Evolutionary conservation across 2,329 filamentous ascomycete genomes (phyloP).

Genomic region (Aspergillus viridinutans): DNA sequence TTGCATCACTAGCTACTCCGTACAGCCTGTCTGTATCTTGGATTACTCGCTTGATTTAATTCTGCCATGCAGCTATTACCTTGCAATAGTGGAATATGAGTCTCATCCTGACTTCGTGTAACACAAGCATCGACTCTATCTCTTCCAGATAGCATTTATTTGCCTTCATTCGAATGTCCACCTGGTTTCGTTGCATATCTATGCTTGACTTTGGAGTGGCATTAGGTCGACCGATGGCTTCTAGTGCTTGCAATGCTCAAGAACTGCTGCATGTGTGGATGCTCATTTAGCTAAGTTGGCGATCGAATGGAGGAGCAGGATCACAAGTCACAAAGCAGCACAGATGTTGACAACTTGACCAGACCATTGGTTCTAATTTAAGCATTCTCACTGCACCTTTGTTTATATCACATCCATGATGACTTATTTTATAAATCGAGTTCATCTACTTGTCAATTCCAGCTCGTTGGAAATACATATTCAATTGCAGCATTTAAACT

Average conservation of each 20-base stretch:
- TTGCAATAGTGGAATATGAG: neutral
- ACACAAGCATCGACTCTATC: neutral
- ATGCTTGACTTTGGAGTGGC: neutral
- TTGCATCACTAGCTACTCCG: neutral
- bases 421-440: too few relatives aligned
- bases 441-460: neutral
- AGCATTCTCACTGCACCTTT: too few relatives aligned
- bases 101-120: neutral
- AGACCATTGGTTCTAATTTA: neutral
- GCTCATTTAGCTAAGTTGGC: neutral
- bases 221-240: neutral
- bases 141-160: neutral
- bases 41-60: neutral
- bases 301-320: neutral
- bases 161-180: neutral
- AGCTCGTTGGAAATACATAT: neutral
- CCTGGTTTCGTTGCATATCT: neutral
- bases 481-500: neutral
- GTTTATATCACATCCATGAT: too few relatives aligned
- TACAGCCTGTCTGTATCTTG: neutral
- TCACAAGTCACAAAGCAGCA: neutral
- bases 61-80: too few relatives aligned
- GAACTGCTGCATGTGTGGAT: neutral
- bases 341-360: neutral
- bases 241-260: neutral